Evolutionary conservation across 2,329 filamentous ascomycete genomes (phyloP).

Genomic region (Hypoxylon sp.): DNA sequence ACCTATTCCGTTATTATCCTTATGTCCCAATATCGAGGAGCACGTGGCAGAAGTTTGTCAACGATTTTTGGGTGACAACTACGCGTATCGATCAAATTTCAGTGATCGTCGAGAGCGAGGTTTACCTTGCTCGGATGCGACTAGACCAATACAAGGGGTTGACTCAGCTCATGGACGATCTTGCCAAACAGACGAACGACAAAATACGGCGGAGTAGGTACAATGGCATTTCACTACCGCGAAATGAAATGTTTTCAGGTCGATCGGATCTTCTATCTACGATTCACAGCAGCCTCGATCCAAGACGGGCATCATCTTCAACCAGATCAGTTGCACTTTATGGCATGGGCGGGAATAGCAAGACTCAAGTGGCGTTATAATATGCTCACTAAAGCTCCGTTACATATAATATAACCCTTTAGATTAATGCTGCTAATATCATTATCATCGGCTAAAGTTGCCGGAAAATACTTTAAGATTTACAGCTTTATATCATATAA

Average conservation of each 20-base stretch:
- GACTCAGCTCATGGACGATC: constrained; percentile 5
- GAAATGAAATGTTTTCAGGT: constrained; percentile 16
- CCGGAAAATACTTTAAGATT: not conserved
- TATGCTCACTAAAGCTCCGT: constrained; percentile 39
- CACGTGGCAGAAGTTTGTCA: constrained; percentile 38
- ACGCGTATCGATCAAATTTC: constrained; percentile 42
- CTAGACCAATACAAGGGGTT: constrained; percentile 35
- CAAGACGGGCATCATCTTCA: not conserved
- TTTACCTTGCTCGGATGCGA: constrained; percentile 42
- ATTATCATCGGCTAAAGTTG: constrained; percentile 25
- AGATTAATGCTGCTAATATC: constrained; percentile 31
- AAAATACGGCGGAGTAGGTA: constrained; percentile 17
- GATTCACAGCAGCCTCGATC: constrained; percentile 9
- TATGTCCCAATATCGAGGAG: constrained; percentile 38
- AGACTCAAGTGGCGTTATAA: constrained; percentile 42
- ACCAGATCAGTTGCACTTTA: constrained; percentile 43
- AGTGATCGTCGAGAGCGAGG: constrained; percentile 42
- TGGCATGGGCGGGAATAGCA: constrained; percentile 46
- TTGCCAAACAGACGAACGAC: constrained; percentile 11
- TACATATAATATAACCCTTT: constrained; percentile 41
- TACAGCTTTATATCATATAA: not conserved
- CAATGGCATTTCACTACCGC: constrained; percentile 12
- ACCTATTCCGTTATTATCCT: constrained; percentile 45
- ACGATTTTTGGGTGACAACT: constrained; percentile 34
- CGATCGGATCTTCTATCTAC: constrained; percentile 2